Evolutionary conservation across 2,329 filamentous ascomycete genomes (phyloP).

Genomic region (Pyricularia pennisetigena): DNA sequence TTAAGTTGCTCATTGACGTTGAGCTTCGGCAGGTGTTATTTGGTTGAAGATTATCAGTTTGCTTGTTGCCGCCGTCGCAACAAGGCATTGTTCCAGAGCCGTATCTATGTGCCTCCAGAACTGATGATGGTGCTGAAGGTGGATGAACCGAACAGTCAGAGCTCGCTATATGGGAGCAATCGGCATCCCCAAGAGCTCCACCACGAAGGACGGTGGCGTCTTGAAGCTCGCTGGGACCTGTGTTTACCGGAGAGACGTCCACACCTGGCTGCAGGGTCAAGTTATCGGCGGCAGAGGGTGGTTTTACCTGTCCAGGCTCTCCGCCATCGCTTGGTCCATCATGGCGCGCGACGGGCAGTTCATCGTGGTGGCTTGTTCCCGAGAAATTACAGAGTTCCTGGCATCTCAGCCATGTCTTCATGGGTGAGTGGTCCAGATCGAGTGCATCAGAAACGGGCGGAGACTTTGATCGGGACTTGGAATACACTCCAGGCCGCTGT

Average conservation of each 20-base stretch:
- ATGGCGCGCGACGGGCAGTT: background rate
- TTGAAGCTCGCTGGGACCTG: conserved; percentile 9
- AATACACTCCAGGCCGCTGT: background rate
- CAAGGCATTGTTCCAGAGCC: background rate
- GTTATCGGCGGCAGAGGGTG: background rate
- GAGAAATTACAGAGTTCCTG: conserved; percentile 11
- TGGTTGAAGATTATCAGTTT: background rate
- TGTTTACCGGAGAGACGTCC: background rate
- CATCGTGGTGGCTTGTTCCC: conserved; percentile 4
- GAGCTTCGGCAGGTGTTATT: background rate
- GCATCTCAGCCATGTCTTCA: conserved; percentile 14
- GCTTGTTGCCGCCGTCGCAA: background rate
- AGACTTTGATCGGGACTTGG: background rate
- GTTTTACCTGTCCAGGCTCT: background rate
- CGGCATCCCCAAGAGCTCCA: background rate
- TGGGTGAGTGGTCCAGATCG: conserved; percentile 11
- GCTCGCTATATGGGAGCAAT: background rate
- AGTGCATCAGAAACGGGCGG: background rate
- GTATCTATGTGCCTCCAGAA: background rate
- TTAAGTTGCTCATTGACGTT: background rate
- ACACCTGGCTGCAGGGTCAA: background rate
- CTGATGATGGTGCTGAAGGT: background rate
- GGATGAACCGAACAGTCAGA: background rate
- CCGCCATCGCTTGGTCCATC: conserved; percentile 2
- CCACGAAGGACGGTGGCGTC: background rate